Conservation (phyloP, 768 basidiomycete genomes). For the Rhizopogon rudus region DNA sequence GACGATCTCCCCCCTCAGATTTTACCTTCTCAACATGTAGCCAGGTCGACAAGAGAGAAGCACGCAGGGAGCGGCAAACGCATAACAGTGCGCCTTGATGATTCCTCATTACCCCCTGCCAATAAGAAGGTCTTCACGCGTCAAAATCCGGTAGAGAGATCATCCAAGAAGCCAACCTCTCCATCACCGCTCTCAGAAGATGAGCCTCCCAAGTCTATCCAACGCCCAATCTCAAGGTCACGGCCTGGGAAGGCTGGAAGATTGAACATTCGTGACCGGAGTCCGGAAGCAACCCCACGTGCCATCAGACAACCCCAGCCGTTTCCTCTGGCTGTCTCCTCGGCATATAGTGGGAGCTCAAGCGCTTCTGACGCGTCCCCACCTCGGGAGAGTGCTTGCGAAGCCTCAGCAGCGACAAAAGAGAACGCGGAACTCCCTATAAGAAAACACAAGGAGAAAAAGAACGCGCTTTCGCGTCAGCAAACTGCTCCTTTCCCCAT, state of each 20-base stretch:
- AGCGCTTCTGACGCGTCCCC: background rate
- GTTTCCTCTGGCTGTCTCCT: background rate
- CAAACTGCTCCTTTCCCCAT: constrained; percentile 17
- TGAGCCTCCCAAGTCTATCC: too few species aligned
- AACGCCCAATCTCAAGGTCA: background rate
- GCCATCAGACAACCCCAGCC: background rate
- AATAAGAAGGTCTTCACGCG: background rate
- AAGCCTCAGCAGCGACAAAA: background rate
- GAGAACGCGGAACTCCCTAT: background rate
- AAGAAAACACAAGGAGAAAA: constrained; percentile 6
- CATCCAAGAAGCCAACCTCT: background rate
- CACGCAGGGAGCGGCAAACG: too few species aligned
- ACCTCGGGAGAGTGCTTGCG: background rate
- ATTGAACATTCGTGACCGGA: background rate
- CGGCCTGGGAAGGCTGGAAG: background rate
- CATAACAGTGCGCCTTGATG: too few species aligned
- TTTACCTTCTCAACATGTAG: too few species aligned
- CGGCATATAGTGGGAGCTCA: background rate
- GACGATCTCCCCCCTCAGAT: constrained; percentile 6
- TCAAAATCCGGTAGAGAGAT: background rate
- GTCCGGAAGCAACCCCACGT: constrained; percentile 14
- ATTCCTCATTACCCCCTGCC: too few species aligned
- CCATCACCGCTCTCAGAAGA: background rate
- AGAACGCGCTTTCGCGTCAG: background rate
- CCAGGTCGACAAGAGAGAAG: background rate